These are phyloP conservation scores for Gossypium trilobum DNA, from an alignment of 441 rosid species.

Conservation along the genomic window DNA sequence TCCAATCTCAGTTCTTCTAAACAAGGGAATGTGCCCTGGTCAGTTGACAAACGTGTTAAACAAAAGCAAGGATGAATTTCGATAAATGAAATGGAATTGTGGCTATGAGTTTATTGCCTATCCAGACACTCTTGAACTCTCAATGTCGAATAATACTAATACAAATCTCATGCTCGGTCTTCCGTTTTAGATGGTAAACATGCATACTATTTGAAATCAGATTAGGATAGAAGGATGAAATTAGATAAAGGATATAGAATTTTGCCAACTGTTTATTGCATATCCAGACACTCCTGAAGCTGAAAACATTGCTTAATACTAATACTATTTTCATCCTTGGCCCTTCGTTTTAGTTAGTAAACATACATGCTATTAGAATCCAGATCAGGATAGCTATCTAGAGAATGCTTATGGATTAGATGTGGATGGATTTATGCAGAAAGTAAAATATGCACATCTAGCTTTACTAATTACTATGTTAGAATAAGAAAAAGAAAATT, in stretches of 20 bases:
- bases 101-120: neutral
- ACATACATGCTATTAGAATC: neutral
- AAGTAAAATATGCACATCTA: neutral
- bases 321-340: neutral
- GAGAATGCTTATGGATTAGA: neutral
- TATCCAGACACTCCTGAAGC: neutral
- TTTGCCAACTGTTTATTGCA: neutral
- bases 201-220: neutral
- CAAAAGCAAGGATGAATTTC: neutral
- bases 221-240: neutral
- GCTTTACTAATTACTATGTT: neutral
- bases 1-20: constrained; percentile 18
- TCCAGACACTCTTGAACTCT: neutral
- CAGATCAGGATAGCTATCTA: neutral
- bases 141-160: too few relatives aligned
- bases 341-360: neutral
- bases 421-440: neutral
- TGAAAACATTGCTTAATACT: neutral
- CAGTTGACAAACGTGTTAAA: neutral
- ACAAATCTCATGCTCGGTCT: neutral
- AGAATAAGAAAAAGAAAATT: neutral
- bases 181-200: neutral
- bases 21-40: constrained; percentile 17
- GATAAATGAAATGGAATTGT: neutral
- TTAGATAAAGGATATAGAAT: neutral